phyloP scores from a whole-genome alignment of 306 rosid genomes.

The Medicago ruthenica region DNA sequence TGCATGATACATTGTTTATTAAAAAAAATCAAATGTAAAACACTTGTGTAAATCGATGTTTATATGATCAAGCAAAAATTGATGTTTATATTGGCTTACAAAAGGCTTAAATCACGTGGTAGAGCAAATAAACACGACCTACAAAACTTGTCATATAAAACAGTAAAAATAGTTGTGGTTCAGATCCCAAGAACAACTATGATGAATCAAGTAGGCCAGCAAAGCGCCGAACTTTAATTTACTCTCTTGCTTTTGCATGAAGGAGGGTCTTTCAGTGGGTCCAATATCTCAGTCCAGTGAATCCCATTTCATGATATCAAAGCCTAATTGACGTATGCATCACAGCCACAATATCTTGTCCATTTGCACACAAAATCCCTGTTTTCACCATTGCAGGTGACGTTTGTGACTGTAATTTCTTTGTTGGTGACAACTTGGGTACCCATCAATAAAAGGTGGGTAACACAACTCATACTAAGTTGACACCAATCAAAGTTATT shows the following conservation, averaged over 20 bases:
- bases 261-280: constrained; percentile 10
- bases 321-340: constrained; percentile 4
- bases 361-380: neutral
- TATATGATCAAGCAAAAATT: too few species aligned
- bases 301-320: constrained; percentile 2
- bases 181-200: neutral
- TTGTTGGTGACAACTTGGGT: too few species aligned
- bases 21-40: neutral
- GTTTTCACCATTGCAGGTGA: neutral
- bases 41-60: too few species aligned
- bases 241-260: constrained; percentile 7
- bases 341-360: constrained; percentile 4
- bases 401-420: neutral
- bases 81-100: neutral
- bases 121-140: neutral
- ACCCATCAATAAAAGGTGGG: too few species aligned
- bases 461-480: too few species aligned
- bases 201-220: neutral
- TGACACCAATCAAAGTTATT: too few species aligned
- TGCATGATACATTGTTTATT: too few species aligned
- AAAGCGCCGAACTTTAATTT: constrained; percentile 9
- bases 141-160: too few species aligned
- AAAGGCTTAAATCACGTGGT: neutral
- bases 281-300: neutral
- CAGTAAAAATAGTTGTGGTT: too few species aligned